A percentile compares a stretch with the other conserved stretches of the same genome.
phyloP scores from a whole-genome alignment of 2,329 filamentous ascomycete genomes.

The Fusarium lyarnte region DNA sequence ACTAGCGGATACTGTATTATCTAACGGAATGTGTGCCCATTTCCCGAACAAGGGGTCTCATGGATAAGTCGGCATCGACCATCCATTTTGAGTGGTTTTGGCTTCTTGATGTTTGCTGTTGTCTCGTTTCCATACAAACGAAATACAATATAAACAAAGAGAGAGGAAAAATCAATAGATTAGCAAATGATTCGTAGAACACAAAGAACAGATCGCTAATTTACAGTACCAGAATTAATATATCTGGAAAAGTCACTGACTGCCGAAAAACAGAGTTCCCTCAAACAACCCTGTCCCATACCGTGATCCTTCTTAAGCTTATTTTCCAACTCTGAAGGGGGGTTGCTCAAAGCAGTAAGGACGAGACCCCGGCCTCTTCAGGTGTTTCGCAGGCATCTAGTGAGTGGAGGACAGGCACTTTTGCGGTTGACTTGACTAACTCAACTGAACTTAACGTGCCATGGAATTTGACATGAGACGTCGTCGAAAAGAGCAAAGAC shows the following conservation, averaged over 20 bases:
- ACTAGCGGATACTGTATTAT: constrained; percentile 40
- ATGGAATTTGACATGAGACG: constrained; percentile 20
- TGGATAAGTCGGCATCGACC: constrained; percentile 44
- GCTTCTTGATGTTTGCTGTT: neutral
- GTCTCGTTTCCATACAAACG: neutral
- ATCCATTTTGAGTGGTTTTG: constrained; percentile 20
- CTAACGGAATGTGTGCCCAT: constrained; percentile 44
- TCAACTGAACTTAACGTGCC: constrained; percentile 1
- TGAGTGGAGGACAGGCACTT: constrained; percentile 3
- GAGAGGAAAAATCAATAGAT: too few relatives aligned
- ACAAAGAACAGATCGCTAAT: neutral
- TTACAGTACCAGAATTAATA: neutral
- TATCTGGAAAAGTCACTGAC: neutral
- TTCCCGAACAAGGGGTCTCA: constrained; percentile 33
- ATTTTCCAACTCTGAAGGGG: constrained; percentile 34
- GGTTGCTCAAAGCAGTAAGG: constrained; percentile 18
- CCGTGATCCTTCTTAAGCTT: constrained; percentile 41
- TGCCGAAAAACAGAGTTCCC: constrained; percentile 7
- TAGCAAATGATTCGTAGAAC: neutral
- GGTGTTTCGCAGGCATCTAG: neutral
- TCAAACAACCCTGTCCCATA: constrained; percentile 32
- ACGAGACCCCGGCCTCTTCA: neutral
- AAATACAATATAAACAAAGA: neutral
- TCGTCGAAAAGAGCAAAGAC: constrained; percentile 30
- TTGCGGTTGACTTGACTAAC: constrained; percentile 15